Percentiles rank a stretch among this genome's conserved stretches.
Conservation (phyloP, 2,329 filamentous ascomycete genomes). For the Cryphonectria naterciae region DNA sequence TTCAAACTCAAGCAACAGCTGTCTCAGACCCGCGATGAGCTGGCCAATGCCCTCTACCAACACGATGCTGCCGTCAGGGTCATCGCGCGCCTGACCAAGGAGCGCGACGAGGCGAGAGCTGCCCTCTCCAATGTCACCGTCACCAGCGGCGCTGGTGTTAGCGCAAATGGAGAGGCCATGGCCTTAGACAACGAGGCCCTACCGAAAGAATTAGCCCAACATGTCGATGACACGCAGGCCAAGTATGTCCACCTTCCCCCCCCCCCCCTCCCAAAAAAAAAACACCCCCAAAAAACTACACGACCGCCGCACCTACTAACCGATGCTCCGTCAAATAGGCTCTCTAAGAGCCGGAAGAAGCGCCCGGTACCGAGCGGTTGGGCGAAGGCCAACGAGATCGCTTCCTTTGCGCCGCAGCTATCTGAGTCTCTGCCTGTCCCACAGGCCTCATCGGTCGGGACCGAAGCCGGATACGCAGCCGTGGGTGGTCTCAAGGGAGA, state of each 20-base stretch:
- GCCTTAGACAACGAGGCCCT: slow-evolving; percentile 83
- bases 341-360: slow-evolving; percentile 89
- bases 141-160: slow-evolving; percentile 48
- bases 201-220: slow-evolving; percentile 69
- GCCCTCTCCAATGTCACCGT: slow-evolving; percentile 86
- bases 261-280: background rate
- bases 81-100: slow-evolving; percentile 86
- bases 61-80: slow-evolving; percentile 96
- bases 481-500: slow-evolving; percentile 76
- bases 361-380: slow-evolving; percentile 83
- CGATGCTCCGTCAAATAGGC: slow-evolving; percentile 51
- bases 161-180: slow-evolving; percentile 79
- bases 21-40: slow-evolving; percentile 86
- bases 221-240: slow-evolving; percentile 80
- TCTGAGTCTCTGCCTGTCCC: slow-evolving; percentile 53
- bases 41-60: slow-evolving; percentile 92
- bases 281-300: no score
- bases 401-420: slow-evolving; percentile 49
- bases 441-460: slow-evolving; percentile 53
- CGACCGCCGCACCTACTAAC: slow-evolving; percentile 8
- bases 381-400: slow-evolving; percentile 75
- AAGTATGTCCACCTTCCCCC: slow-evolving; percentile 59
- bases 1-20: slow-evolving; percentile 91
- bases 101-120: slow-evolving; percentile 90
- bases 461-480: slow-evolving; percentile 67